Evolutionary conservation across 1,284 basidiomycete species (phyloP).

Genomic region (Pascua guehoae): DNA sequence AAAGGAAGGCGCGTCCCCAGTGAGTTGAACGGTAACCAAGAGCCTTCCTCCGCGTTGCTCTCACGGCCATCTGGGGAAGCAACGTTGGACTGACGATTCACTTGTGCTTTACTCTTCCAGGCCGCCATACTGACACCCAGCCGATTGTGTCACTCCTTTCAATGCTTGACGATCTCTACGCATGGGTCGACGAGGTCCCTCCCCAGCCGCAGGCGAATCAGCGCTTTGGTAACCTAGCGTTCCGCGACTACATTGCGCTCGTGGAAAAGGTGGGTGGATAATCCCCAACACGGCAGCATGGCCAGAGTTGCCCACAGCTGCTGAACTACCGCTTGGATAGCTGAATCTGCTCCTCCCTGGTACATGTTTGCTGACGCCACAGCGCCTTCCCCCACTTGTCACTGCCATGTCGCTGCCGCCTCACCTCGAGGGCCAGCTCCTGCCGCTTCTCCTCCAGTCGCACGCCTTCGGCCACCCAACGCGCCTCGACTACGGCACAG

Average conservation of each 20-base stretch:
- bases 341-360: no score
- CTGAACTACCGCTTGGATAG: no score
- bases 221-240: slow-evolving; percentile 91
- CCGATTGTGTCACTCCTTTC: slow-evolving; percentile 54
- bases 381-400: slow-evolving; percentile 66
- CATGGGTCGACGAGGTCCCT: slow-evolving; percentile 80
- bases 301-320: not conserved
- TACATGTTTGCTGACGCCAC: not conserved
- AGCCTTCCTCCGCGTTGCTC: not conserved
- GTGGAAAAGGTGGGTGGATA: slow-evolving; percentile 64
- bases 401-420: slow-evolving; percentile 51
- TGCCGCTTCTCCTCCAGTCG: slow-evolving; percentile 53
- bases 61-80: no score
- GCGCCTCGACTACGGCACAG: slow-evolving; percentile 94
- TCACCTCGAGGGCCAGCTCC: slow-evolving; percentile 61
- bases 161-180: slow-evolving; percentile 66
- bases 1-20: slow-evolving; percentile 40
- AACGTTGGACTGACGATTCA: no score
- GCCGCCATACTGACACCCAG: slow-evolving; percentile 44
- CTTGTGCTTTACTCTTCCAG: no score
- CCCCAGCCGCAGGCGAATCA: slow-evolving; percentile 69
- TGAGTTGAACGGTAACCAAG: slow-evolving; percentile 23
- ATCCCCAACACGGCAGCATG: not conserved
- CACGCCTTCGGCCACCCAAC: slow-evolving; percentile 82
- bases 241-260: slow-evolving; percentile 77